These are phyloP conservation scores for Colletotrichum sp. DNA, from an alignment of 2,329 filamentous ascomycete species.

Conservation along the genomic window DNA sequence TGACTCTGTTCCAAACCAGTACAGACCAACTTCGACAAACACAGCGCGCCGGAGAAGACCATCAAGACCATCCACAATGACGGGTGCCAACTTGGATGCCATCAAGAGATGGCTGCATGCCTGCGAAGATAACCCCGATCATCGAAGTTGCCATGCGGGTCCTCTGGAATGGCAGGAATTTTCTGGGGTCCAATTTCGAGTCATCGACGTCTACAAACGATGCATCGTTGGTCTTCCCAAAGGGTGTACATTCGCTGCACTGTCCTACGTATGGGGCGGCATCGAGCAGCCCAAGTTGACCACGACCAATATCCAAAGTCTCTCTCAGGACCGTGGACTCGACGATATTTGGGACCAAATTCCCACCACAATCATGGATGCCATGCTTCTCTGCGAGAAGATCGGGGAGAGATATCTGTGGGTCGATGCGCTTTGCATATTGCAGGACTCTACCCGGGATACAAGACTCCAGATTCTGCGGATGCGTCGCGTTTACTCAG, in stretches of 20 bases:
- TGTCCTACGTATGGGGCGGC: background rate
- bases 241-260: background rate
- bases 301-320: background rate
- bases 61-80: background rate
- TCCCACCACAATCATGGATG: background rate
- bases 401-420: background rate
- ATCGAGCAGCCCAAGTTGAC: background rate
- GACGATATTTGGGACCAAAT: background rate
- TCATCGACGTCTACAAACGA: background rate
- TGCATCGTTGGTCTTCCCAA: background rate
- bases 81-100: background rate
- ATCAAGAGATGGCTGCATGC: background rate
- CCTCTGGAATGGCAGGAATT: background rate
- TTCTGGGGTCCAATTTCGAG: background rate
- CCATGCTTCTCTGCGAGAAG: background rate
- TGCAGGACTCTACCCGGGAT: background rate
- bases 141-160: background rate
- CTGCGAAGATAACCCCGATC: background rate
- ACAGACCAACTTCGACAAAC: background rate
- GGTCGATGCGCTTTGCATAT: background rate
- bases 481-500: background rate
- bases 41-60: background rate
- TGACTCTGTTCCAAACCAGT: background rate
- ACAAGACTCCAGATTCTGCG: background rate
- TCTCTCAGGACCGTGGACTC: background rate